Percentiles rank a stretch among this genome's conserved stretches.
phyloP scores from a whole-genome alignment of 345 rosid genomes.

The Gossypium herbaceum region DNA sequence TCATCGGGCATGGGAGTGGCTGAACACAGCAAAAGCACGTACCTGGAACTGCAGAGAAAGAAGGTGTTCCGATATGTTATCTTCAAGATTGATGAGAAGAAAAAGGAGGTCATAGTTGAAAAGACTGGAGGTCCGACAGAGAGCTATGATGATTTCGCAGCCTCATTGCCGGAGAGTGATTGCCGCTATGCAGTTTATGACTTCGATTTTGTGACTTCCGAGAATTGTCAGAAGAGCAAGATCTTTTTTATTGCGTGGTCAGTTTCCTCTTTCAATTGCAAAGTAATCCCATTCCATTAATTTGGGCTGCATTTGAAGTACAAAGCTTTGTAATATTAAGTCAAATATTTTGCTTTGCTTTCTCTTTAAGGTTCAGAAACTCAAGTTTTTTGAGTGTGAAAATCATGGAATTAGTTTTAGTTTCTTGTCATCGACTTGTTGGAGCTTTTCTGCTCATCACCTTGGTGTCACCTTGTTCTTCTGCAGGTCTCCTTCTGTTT shows the following conservation, averaged over 20 bases:
- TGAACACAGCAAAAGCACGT: slow-evolving; percentile 56
- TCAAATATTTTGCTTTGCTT: background rate
- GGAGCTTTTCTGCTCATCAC: background rate
- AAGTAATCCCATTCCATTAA: background rate
- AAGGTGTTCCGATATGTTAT: slow-evolving; percentile 64
- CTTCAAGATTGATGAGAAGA: slow-evolving; percentile 63
- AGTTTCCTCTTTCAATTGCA: slow-evolving; percentile 12
- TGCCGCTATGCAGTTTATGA: slow-evolving; percentile 79
- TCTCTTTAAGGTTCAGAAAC: background rate
- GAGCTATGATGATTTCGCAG: slow-evolving; percentile 67
- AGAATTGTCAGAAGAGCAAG: slow-evolving; percentile 83
- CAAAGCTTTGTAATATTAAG: background rate
- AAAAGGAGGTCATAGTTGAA: slow-evolving; percentile 62
- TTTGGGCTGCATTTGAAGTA: no score
- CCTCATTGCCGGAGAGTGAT: slow-evolving; percentile 65
- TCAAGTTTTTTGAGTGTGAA: background rate
- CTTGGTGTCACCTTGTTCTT: background rate
- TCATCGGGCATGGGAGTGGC: slow-evolving; percentile 81
- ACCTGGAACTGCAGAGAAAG: slow-evolving; percentile 66
- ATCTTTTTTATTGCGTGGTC: slow-evolving; percentile 82
- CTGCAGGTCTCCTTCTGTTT: slow-evolving; percentile 70
- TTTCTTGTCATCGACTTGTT: background rate
- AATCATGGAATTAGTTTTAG: background rate
- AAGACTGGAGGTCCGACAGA: slow-evolving; percentile 62
- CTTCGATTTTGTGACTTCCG: slow-evolving; percentile 66